Evolutionary conservation across 2,329 filamentous ascomycete genomes (phyloP).

Genomic region (Ascochyta clinopodiicola): DNA sequence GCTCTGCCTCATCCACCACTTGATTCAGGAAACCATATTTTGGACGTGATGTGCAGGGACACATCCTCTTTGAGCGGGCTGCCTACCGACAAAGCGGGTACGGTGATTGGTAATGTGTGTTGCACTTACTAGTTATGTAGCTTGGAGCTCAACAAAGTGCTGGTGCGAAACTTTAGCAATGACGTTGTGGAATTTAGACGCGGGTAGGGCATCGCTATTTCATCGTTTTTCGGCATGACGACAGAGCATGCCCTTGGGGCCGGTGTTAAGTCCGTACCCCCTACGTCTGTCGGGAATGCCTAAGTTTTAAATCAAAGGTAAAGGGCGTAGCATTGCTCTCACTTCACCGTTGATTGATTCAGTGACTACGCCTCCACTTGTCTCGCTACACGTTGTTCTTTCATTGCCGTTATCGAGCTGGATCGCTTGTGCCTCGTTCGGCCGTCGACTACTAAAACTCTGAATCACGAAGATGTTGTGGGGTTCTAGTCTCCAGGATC

Average conservation of each 20-base stretch:
- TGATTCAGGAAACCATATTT: slow-evolving; percentile 17
- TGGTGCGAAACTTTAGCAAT: not conserved
- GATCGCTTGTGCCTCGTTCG: not conserved
- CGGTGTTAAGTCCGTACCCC: slow-evolving; percentile 15
- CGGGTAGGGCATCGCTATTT: slow-evolving; percentile 7
- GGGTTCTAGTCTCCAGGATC: slow-evolving; percentile 25
- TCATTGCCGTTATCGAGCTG: not conserved
- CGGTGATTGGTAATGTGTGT: slow-evolving; percentile 16
- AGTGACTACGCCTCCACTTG: not conserved
- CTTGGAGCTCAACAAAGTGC: slow-evolving; percentile 5
- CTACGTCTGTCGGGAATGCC: not conserved
- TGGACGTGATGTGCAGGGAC: slow-evolving; percentile 12
- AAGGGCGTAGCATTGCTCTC: not conserved
- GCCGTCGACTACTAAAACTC: not conserved
- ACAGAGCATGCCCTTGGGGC: slow-evolving; percentile 8
- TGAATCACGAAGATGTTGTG: slow-evolving; percentile 27
- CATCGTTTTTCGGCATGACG: slow-evolving; percentile 16
- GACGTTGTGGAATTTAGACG: slow-evolving; percentile 12
- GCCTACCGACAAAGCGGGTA: slow-evolving; percentile 1
- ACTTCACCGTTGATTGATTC: not conserved
- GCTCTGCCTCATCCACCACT: slow-evolving; percentile 7
- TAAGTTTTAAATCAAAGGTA: not conserved
- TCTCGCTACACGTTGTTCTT: not conserved
- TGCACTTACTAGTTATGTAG: not conserved
- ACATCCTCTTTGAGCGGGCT: not conserved